Base-by-base conservation (phyloP, 2,329 filamentous ascomycete species). In the Cryphonectria naterciae region DNA sequence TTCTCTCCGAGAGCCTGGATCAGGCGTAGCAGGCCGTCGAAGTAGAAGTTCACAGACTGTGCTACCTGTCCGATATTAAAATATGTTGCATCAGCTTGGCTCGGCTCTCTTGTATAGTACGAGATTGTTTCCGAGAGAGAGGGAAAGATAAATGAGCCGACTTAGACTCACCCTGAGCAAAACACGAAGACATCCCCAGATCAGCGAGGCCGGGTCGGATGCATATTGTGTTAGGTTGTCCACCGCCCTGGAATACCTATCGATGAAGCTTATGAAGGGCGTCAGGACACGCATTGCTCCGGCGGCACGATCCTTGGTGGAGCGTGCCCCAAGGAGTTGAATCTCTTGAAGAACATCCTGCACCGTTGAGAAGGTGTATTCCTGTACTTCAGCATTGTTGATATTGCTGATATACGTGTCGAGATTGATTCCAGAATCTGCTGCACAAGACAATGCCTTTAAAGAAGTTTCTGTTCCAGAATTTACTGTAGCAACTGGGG, bases 261-360 rank as follows among this genome's bases (percentile, higher is more conserved):
- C 60, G 19, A 62, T 62, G 32, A 62, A 62, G 19, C 60, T 62
- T 35, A 62, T 62, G 32, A 62, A 62, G 28, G 60, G 60, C 11
- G 60, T 62, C 22, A 62, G 37, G 32, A 62, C 39, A 13, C 60
- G 32, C 17, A 62, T 15, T 15, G 39, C 39, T 8, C 60, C 19
- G 19, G 60, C 35, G 4, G 60, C 35, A 39, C 35, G 60, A 22
- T 19, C n/a, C 13, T 35, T 39, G 35, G 17, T 39, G 22, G 60
- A 41, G 60, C 32, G 19, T 22, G 35, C 22, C 19, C 32, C 35
- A 35, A 62, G 60, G 5, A 62, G 17, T 17, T 62, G 60, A 35
- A 62, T 32, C 60, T 62, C 60, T 62, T 62, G 60, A 17, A 62
- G 60, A 22, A 62, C 60, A n/a, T 39, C 28, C n/a, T 62, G 60